phyloP scores from a whole-genome alignment of 179 eudicot species.

The Carnegiea gigantea region DNA sequence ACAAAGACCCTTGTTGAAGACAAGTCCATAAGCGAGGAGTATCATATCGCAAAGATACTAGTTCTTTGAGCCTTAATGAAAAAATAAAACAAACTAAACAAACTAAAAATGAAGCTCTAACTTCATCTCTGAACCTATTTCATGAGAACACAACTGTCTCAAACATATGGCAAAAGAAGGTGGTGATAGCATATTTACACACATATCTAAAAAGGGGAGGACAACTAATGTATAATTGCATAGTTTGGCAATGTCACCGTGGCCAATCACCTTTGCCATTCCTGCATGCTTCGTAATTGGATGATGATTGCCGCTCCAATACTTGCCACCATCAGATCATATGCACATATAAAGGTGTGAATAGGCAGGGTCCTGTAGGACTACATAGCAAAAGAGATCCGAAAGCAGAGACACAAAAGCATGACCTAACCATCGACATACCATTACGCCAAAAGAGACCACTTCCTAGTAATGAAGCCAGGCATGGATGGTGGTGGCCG shows the following conservation, averaged over 20 bases:
- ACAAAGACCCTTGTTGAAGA: too few relatives aligned
- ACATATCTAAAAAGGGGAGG: neutral
- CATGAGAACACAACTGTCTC: neutral
- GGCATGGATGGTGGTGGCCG: slow-evolving; percentile 16
- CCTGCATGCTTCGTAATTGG: neutral
- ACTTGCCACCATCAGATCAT: neutral
- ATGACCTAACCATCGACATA: neutral
- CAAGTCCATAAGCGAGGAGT: too few relatives aligned
- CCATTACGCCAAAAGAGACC: slow-evolving; percentile 4
- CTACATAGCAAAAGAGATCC: neutral
- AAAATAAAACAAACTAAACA: too few relatives aligned
- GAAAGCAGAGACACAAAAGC: neutral
- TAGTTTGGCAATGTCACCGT: neutral
- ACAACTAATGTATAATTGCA: neutral
- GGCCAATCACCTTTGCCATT: neutral
- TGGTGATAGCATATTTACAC: neutral
- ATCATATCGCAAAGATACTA: neutral
- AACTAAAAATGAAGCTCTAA: neutral
- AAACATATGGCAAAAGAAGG: neutral
- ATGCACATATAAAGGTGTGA: neutral
- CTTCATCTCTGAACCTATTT: neutral
- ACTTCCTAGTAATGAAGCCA: slow-evolving; percentile 13
- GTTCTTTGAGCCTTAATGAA: neutral
- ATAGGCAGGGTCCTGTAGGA: neutral
- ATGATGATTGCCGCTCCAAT: neutral